phyloP scores from a whole-genome alignment of 2,329 filamentous ascomycete genomes.

The Trichophyton simii region DNA sequence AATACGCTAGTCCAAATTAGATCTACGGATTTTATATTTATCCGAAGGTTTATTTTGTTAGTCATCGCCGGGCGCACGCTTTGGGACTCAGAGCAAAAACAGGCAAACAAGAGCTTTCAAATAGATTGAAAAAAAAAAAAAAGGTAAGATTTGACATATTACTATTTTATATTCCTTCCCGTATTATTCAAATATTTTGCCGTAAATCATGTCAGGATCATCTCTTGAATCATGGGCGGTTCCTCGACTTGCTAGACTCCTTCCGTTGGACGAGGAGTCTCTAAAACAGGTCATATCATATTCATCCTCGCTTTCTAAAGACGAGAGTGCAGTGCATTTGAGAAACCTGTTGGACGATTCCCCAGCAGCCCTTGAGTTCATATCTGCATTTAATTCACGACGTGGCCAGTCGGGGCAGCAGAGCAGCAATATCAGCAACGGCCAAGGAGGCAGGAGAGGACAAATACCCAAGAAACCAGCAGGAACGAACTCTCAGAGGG shows the following conservation, averaged over 20 bases:
- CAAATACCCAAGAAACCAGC: slow-evolving; percentile 1
- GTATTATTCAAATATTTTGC: not conserved
- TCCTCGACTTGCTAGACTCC: slow-evolving; percentile 61
- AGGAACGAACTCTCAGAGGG: slow-evolving; percentile 41
- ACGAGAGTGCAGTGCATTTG: slow-evolving; percentile 71
- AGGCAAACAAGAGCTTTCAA: not conserved
- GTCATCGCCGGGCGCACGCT: not conserved
- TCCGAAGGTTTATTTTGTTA: not conserved
- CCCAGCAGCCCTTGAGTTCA: slow-evolving; percentile 59
- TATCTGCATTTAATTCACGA: slow-evolving; percentile 60
- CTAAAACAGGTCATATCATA: slow-evolving; percentile 77
- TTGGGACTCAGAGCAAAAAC: not conserved
- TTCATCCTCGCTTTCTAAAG: slow-evolving; percentile 59
- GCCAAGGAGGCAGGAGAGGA: slow-evolving; percentile 14
- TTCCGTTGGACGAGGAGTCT: slow-evolving; percentile 75
- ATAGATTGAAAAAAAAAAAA: not conserved
- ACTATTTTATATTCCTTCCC: not conserved
- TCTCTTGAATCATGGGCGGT: slow-evolving; percentile 40
- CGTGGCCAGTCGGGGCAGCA: slow-evolving; percentile 22
- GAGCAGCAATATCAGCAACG: slow-evolving; percentile 2
- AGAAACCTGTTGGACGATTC: slow-evolving; percentile 80
- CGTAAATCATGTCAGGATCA: not conserved
- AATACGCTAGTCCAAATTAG: not conserved
- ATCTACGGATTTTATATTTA: not conserved
- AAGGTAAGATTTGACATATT: not conserved